These are phyloP conservation scores for Ascochyta koolunga DNA, from an alignment of 2,329 filamentous ascomycete species.

Conservation along the genomic window DNA sequence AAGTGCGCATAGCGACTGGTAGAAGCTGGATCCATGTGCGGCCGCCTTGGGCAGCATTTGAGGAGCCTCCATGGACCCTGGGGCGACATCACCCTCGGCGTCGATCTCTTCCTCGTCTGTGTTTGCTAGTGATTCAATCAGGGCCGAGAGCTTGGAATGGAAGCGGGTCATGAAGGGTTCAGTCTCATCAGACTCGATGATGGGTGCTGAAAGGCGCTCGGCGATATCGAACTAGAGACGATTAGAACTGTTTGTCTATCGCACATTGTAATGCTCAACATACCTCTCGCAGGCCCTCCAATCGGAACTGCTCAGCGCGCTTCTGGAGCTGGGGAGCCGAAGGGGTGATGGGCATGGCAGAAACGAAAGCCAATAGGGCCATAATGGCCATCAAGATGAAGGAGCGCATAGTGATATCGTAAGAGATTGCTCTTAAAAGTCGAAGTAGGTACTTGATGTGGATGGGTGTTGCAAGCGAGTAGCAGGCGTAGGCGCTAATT, in stretches of 20 bases:
- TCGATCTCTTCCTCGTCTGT: slow-evolving; percentile 32
- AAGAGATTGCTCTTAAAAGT: not conserved
- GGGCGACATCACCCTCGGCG: slow-evolving; percentile 44
- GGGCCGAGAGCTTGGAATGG: slow-evolving; percentile 28
- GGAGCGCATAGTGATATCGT: slow-evolving; percentile 31
- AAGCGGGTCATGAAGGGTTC: slow-evolving; percentile 29
- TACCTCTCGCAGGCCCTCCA: slow-evolving; percentile 45
- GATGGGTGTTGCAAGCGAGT: not conserved
- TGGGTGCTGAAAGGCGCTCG: slow-evolving; percentile 33
- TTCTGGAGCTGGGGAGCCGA: slow-evolving; percentile 41
- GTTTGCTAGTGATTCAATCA: slow-evolving; percentile 23
- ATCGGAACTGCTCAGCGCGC: slow-evolving; percentile 41
- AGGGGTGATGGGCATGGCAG: slow-evolving; percentile 44
- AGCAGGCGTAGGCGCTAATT: slow-evolving; percentile 12
- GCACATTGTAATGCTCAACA: not conserved
- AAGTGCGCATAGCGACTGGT: slow-evolving; percentile 30
- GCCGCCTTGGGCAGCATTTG: slow-evolving; percentile 39
- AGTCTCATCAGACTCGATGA: slow-evolving; percentile 19
- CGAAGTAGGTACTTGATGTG: not conserved
- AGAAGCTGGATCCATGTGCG: slow-evolving; percentile 19
- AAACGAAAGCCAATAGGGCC: slow-evolving; percentile 32
- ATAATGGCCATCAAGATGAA: slow-evolving; percentile 33
- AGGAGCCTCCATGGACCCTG: slow-evolving; percentile 42
- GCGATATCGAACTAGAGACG: slow-evolving; percentile 40
- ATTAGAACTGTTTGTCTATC: slow-evolving; percentile 14